Base-by-base conservation (phyloP, 1,139 yeast genomes). In the Kurtzmaniella quercitrusa region DNA sequence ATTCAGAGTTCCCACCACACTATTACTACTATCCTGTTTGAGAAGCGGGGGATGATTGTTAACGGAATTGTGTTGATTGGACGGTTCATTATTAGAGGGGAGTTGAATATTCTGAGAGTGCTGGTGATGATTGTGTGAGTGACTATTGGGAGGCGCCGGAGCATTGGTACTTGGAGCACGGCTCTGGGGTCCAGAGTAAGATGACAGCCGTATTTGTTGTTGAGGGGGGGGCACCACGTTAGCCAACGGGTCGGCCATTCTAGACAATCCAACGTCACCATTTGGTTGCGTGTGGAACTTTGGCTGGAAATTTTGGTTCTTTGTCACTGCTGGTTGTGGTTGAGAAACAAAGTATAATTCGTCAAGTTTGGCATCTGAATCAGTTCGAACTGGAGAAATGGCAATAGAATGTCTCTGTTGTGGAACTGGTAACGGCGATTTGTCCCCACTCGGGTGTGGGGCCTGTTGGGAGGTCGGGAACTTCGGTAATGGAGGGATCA, bases 401-500 rank as follows among this genome's bases (percentile, higher is more conserved):
- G 55, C 55, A 17, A 51, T 51, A 2, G 54, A 51, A 39, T 51
- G 54, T 34, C 54, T 46, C 40, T 51, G 55, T 33, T 44, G 44
- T 16, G 36, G 36, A 4, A 31, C 18, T 18, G 27, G 14, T 15
- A 34, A 21, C 12, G 16, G 36, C 9, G 17, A 37, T 36, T 18
- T 29, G 14, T 24, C 38, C 15, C 21, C 31, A 19, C 38, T 40
- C 14, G 29, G 17, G 2, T 18, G 43, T 7, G 19, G 21, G 17
- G 8, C 15, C 12, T 40, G 43, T 11, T 27, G 31, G 7, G 23
- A 36, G 27, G 21, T 40, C 1, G 53, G 52, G 18, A 38, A 40
- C 14, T 47, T 31, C 9, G 56, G 56, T 50, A 52, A 45, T 9
- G 56, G 56, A 14, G 56, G 56, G 31, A 53, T 53, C 29, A 53